These are phyloP conservation scores for Isoetes taiwanensis DNA, from an alignment of 75 land plant genomes.

Conservation along the genomic window DNA sequence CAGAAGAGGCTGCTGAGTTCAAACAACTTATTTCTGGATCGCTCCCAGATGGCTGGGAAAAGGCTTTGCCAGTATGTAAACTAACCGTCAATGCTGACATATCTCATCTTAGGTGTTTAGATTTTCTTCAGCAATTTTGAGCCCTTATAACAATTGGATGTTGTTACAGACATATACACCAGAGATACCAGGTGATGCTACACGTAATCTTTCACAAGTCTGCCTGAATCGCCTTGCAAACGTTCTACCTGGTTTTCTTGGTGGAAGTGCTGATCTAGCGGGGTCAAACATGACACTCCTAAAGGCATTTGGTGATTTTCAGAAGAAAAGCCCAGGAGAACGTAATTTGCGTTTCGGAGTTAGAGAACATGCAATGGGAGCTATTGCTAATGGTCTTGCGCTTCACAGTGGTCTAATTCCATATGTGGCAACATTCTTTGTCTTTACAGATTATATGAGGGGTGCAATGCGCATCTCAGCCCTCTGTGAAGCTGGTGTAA, in stretches of 20 bases:
- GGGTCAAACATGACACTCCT: slow-evolving; percentile 78
- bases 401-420: slow-evolving; percentile 67
- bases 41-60: slow-evolving; percentile 63
- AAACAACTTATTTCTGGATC: slow-evolving; percentile 45
- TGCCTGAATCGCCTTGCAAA: slow-evolving; percentile 55
- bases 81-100: neutral
- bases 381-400: slow-evolving; percentile 64
- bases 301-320: slow-evolving; percentile 71
- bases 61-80: slow-evolving; percentile 51
- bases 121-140: too few relatives aligned
- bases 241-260: slow-evolving; percentile 69
- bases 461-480: slow-evolving; percentile 66
- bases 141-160: too few relatives aligned
- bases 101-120: too few relatives aligned
- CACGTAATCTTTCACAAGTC: slow-evolving; percentile 52
- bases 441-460: slow-evolving; percentile 80
- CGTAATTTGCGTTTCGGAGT: slow-evolving; percentile 74
- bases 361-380: slow-evolving; percentile 81
- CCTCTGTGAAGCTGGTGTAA: slow-evolving; percentile 55
- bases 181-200: slow-evolving; percentile 62
- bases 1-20: slow-evolving; percentile 53
- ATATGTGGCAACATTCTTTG: slow-evolving; percentile 74
- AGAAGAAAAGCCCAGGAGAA: slow-evolving; percentile 55
- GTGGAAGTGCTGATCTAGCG: slow-evolving; percentile 86
- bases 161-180: slow-evolving; percentile 43